phyloP scores from a whole-genome alignment of 305 asterid species.

The Fraxinus albicans region DNA sequence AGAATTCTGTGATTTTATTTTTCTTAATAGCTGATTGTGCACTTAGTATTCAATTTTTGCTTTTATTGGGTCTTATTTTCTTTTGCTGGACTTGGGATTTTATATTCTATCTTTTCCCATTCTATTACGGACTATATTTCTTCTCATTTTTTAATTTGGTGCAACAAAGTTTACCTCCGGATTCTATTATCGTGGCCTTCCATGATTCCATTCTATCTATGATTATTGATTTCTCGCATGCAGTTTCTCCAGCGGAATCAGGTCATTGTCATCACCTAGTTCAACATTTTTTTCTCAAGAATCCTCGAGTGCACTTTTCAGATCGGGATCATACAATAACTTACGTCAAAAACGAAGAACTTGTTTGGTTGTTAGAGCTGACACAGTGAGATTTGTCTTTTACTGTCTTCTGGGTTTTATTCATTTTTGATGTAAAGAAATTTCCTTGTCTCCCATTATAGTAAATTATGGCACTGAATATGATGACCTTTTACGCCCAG shows the following conservation, averaged over 20 bases:
- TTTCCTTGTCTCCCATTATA: background rate
- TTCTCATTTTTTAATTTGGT: background rate
- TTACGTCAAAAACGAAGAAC: conserved; percentile 53
- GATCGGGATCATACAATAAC: conserved; percentile 22
- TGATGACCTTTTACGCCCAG: conserved; percentile 38
- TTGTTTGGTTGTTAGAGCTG: conserved; percentile 79
- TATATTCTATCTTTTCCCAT: background rate
- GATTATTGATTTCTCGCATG: conserved; percentile 30
- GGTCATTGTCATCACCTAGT: conserved; percentile 62
- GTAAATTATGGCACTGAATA: background rate
- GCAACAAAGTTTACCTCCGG: background rate
- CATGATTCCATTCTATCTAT: background rate
- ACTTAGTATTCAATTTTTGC: background rate
- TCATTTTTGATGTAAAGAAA: background rate
- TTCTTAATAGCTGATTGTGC: background rate
- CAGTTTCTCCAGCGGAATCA: conserved; percentile 59
- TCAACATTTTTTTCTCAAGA: conserved; percentile 58
- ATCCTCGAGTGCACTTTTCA: conserved; percentile 50
- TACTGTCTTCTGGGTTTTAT: background rate
- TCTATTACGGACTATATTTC: background rate
- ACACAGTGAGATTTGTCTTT: conserved; percentile 46
- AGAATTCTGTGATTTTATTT: background rate
- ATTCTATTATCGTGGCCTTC: background rate
- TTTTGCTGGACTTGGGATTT: background rate
- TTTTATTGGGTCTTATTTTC: background rate